Evolutionary conservation across 805 yeast genomes (phyloP).

Genomic region (Nakazawaea wyomingensis): DNA sequence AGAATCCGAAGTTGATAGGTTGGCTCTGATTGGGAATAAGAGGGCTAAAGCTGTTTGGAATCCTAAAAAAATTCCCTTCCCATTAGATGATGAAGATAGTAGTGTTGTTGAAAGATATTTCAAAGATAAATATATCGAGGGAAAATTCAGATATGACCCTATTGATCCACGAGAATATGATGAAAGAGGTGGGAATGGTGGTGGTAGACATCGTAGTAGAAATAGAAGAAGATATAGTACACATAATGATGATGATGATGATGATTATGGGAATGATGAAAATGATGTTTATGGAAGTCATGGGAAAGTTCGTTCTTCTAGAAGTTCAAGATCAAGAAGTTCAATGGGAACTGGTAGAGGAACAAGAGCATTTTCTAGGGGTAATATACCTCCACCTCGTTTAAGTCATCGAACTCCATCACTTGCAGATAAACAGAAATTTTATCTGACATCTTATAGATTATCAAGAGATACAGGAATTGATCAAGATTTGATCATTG

Average conservation of each 20-base stretch:
- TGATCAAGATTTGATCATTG: conserved; percentile 53
- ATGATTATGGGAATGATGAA: conserved; percentile 10
- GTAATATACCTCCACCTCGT: conserved; percentile 26
- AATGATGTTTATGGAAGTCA: conserved; percentile 12
- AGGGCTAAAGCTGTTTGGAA: conserved; percentile 63
- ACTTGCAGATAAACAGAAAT: conserved; percentile 47
- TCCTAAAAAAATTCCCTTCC: conserved; percentile 60
- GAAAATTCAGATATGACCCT: conserved; percentile 45
- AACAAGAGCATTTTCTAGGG: too few species aligned
- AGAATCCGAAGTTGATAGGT: conserved; percentile 42
- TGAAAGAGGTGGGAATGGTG: conserved; percentile 11
- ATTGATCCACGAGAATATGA: conserved; percentile 32
- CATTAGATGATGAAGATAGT: conserved; percentile 73
- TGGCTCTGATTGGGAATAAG: conserved; percentile 53
- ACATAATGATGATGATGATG: conserved; percentile 8
- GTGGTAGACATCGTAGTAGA: background rate
- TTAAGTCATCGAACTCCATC: conserved; percentile 49
- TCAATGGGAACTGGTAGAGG: conserved; percentile 15
- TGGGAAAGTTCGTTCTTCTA: conserved; percentile 6
- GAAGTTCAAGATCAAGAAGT: conserved; percentile 15
- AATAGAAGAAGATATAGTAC: background rate
- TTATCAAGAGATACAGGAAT: conserved; percentile 52
- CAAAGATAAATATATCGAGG: conserved; percentile 63
- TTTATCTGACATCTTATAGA: conserved; percentile 40
- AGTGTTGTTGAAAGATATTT: conserved; percentile 60